A percentile compares a stretch with the other conserved stretches of the same genome.
phyloP scores from a whole-genome alignment of 225 moss, liverwort and hornwort genomes.

The Pseudisothecium myosuroides region DNA sequence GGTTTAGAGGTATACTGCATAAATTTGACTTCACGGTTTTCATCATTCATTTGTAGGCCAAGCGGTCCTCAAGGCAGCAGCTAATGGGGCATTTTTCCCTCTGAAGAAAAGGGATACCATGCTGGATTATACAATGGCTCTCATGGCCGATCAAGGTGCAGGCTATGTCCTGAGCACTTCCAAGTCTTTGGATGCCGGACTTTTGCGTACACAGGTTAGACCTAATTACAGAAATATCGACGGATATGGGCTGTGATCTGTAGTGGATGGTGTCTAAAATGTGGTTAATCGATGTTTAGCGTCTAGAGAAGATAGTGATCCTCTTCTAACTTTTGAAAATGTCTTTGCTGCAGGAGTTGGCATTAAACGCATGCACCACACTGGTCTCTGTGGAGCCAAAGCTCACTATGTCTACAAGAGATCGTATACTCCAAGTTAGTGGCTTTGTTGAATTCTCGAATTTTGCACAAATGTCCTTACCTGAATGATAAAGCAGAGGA shows the following conservation, averaged over 20 bases:
- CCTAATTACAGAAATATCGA: neutral
- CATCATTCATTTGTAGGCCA: slow-evolving; percentile 46
- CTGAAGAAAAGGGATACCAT: slow-evolving; percentile 91
- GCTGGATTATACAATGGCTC: slow-evolving; percentile 87
- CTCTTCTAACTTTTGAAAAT: neutral
- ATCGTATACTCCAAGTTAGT: slow-evolving; percentile 82
- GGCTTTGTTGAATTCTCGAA: neutral
- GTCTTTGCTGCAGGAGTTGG: slow-evolving; percentile 61
- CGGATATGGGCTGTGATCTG: neutral
- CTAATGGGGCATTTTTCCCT: slow-evolving; percentile 84
- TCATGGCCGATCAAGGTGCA: slow-evolving; percentile 87
- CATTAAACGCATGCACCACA: slow-evolving; percentile 86
- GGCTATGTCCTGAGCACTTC: slow-evolving; percentile 77
- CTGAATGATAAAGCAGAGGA: neutral
- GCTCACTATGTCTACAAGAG: slow-evolving; percentile 82
- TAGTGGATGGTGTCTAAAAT: neutral
- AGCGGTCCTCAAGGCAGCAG: slow-evolving; percentile 86
- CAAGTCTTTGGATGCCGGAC: slow-evolving; percentile 63
- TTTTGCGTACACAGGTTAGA: slow-evolving; percentile 85
- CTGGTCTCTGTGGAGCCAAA: slow-evolving; percentile 96
- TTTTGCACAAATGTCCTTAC: neutral
- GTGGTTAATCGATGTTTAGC: neutral
- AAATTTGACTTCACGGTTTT: neutral
- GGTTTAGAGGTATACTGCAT: neutral
- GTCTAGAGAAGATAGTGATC: neutral